Evolutionary conservation across 164 flowering plant genomes (phyloP), one percentile per base, ranked within the genome.

Genomic region (Vitis amurensis): DNA sequence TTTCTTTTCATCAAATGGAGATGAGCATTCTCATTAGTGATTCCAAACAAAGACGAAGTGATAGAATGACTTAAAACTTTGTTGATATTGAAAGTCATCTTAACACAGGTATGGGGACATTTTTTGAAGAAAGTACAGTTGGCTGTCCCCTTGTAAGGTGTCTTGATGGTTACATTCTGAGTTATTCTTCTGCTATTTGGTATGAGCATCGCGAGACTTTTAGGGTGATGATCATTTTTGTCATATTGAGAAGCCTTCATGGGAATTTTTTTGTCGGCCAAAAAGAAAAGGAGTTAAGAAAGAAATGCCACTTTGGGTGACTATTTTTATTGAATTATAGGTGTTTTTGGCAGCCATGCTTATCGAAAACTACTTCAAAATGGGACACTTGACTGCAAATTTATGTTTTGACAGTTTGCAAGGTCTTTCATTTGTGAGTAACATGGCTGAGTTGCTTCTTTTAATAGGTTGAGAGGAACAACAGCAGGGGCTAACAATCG

Each of bases 401-500:
- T 37, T 47, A 37, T 61, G 44, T 61, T 37, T 56, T 27, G 14
- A 50, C 17, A 5, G 8, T 51, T 50, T 23, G 11, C 30, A 27
- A 49, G 49, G 27, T 12, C 48, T 16, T 56, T 68, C 48, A 14
- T 59, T 4, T 49, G 19, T 50, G 8, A 49, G 44, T 11, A 11
- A 13, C 10, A 11, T 2, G 6, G 53, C 29, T 19, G 17, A 27
- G 9, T 57, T 64, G 51, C 50, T 57, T 71, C 44, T 19, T 17
- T 47, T 27, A n/a, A 64, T 68, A 96, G 99, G 81, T 77, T 96
- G 68, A 86, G 99, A 77, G 98, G 99, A 75, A 96, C 99, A 51
- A 74, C 76, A 3, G 70, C 53, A 6, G 98, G 99, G 61, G 99
- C 98, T 29, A 93, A 95, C 81, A 95, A 95, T 69, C 77, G 98